phyloP scores from a whole-genome alignment of 2,329 filamentous ascomycete species.

The Coniella lustricola region DNA sequence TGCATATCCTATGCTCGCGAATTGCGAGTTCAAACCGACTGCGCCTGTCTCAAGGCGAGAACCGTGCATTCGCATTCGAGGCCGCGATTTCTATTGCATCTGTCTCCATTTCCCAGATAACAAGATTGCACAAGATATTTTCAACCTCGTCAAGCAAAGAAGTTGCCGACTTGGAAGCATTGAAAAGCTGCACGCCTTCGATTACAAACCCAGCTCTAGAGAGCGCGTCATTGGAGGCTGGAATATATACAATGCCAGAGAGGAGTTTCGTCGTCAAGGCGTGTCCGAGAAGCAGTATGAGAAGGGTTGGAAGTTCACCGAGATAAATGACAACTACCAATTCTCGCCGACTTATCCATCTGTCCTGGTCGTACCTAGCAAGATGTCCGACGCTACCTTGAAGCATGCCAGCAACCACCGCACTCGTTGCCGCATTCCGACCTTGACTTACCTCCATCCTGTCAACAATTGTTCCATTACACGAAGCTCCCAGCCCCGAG shows the following conservation, averaged over 20 bases:
- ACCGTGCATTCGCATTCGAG: conserved; percentile 79
- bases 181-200: conserved; percentile 87
- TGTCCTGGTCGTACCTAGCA: conserved; percentile 73
- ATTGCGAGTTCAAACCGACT: conserved; percentile 70
- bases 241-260: conserved; percentile 75
- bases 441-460: conserved; percentile 88
- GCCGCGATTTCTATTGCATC: conserved; percentile 89
- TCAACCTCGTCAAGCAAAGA: conserved; percentile 73
- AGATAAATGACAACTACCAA: conserved; percentile 80
- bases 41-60: conserved; percentile 61
- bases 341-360: conserved; percentile 93
- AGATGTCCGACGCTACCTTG: conserved; percentile 93
- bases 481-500: conserved; percentile 83
- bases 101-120: conserved; percentile 81
- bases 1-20: conserved; percentile 83
- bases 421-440: conserved; percentile 81
- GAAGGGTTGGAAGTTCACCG: conserved; percentile 80
- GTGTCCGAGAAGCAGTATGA: conserved; percentile 73
- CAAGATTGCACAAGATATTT: conserved; percentile 70
- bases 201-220: conserved; percentile 50
- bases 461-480: conserved; percentile 97
- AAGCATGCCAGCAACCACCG: conserved; percentile 89
- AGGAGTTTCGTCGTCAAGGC: conserved; percentile 82
- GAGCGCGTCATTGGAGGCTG: conserved; percentile 75
- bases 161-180: conserved; percentile 78